Conservation (phyloP, 2,329 filamentous ascomycete species). For the Polytolypa hystricis region DNA sequence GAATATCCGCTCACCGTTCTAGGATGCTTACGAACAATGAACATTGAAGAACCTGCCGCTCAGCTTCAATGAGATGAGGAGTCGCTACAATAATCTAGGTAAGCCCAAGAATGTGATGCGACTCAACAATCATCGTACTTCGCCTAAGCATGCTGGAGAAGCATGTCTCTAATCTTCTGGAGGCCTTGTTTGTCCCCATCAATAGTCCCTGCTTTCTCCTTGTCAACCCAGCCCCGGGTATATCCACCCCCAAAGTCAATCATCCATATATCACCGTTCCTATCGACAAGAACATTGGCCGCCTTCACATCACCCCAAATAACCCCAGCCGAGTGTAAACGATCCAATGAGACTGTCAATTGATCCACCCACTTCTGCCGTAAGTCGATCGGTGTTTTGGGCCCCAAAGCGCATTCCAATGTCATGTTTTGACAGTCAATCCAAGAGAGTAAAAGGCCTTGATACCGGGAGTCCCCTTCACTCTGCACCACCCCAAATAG, state of each 20-base stretch:
- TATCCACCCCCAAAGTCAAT: slow-evolving; percentile 1
- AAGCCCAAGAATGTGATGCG: no score
- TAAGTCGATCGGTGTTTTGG: background rate
- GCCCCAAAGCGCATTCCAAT: slow-evolving; percentile 1
- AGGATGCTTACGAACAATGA: no score
- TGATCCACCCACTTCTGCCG: slow-evolving; percentile 3
- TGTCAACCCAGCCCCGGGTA: background rate
- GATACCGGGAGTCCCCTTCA: slow-evolving; percentile 1
- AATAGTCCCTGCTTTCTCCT: background rate
- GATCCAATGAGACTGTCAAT: background rate
- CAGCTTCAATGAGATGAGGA: no score
- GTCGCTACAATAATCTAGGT: no score
- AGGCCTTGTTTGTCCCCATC: background rate
- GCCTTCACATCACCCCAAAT: slow-evolving; percentile 1
- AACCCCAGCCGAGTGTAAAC: background rate
- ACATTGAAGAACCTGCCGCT: no score
- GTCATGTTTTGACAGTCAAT: slow-evolving; percentile 3
- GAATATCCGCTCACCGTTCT: no score
- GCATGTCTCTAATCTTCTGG: background rate
- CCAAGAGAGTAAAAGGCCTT: slow-evolving; percentile 6
- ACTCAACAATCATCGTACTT: background rate
- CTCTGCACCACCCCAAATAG: slow-evolving; percentile 6
- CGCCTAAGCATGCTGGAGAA: background rate
- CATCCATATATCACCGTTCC: background rate
- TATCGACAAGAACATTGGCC: background rate